Base-by-base conservation (phyloP, 768 basidiomycete genomes). In the Hericium rajendrae region DNA sequence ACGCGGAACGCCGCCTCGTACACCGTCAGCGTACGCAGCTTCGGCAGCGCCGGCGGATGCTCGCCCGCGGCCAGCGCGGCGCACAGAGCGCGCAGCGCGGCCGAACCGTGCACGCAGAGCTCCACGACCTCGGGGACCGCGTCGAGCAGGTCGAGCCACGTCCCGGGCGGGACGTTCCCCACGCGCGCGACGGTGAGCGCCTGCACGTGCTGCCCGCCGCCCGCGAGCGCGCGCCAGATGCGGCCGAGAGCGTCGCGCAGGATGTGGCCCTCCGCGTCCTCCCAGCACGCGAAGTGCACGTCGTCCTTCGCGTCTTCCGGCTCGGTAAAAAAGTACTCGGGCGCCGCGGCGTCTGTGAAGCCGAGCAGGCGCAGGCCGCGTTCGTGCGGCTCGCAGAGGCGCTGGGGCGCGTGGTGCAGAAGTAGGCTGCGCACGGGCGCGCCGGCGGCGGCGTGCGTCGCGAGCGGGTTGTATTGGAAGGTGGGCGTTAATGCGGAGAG, bases 101-200 rank as follows among this genome's bases (percentile, higher is more conserved):
- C 38, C 3, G 62, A 62, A 15, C 62, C 60, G 41, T 62, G 62
- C 12, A 62, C 57, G 48, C 59, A 57, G 55, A 62, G 24, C 26
- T 62, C 62, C 41, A 48, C 51, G 41, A 61, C 20, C 22, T 53
- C 57, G 4, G 62, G 56, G 28, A 62, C 40, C 53, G 48, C 37
- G 24, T 48, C 51, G 52, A 62, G 55, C 32, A 62, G 54, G 24
- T 41, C 40, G 24, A 51, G 53, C 51, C 61, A 48, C 18, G 51
- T 41, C 10, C 53, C 22, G 1, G 43, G 26, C 18, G 62, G 53
- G 54, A 61, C 54, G 20, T 26, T 39, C n/a, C 48, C 38, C n/a
- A 61, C 53, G 13, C 60, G 62, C 15, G 60, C 62, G 39, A 62
- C 55, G 6, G 62, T 62, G 22, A 61, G 56, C 15, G 48, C 40